A percentile compares a stretch with the other conserved stretches of the same genome.
Conservation (phyloP, 1,284 basidiomycete species). For the Ustilago crameri region DNA sequence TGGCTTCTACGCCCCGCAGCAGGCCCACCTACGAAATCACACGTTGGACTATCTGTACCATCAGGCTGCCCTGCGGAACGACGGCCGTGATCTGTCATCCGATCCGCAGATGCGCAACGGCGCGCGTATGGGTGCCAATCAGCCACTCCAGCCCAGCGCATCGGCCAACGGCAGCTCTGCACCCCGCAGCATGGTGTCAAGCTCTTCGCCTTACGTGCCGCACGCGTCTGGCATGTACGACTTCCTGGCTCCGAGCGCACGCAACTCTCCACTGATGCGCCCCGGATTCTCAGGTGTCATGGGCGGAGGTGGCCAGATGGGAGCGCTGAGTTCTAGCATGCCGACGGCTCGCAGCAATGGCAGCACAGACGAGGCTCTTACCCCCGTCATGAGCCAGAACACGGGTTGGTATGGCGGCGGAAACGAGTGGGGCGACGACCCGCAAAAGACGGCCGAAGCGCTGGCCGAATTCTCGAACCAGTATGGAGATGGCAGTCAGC, state of each 20-base stretch:
- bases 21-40: conserved; percentile 39
- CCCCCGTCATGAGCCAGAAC: conserved; percentile 46
- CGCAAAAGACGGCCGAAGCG: conserved; percentile 49
- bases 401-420: conserved; percentile 37
- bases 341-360: conserved; percentile 46
- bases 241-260: conserved; percentile 43
- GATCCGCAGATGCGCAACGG: conserved; percentile 23
- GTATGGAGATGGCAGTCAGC: conserved; percentile 32
- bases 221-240: conserved; percentile 50
- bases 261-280: conserved; percentile 44
- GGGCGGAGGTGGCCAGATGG: conserved; percentile 3
- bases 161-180: conserved; percentile 41
- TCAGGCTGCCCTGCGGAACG: conserved; percentile 23
- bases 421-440: conserved; percentile 50
- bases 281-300: conserved; percentile 11
- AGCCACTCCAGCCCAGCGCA: conserved; percentile 37
- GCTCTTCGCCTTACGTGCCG: conserved; percentile 38
- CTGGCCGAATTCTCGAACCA: conserved; percentile 45
- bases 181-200: conserved; percentile 27
- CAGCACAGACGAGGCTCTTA: conserved; percentile 46
- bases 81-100: conserved; percentile 6
- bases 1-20: conserved; percentile 42
- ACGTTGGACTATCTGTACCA: conserved; percentile 53
- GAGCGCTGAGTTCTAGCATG: conserved; percentile 7
- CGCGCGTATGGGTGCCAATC: conserved; percentile 10